Base-by-base conservation (phyloP, 177 flowering plant genomes). In the Telopea speciosissima region DNA sequence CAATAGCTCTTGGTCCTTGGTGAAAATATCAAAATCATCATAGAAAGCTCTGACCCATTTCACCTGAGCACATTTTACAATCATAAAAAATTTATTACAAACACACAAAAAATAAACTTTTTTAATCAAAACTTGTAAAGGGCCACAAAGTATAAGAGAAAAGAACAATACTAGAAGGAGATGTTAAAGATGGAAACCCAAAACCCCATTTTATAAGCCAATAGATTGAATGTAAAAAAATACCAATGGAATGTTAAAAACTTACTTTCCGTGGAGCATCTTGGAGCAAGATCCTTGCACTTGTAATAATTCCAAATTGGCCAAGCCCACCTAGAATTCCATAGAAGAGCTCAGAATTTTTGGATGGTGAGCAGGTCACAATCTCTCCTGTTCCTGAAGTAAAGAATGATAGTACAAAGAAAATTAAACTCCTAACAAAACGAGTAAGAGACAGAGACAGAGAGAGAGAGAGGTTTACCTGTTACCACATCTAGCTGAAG, bases 321-420 rank as follows among this genome's bases (percentile, higher is more conserved):
- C 89, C 89, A 10, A 86, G 78, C n/a, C 89, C 89, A 61, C 89
- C 89, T 40, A 86, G 74, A 40, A 81, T 86, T 71, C 79, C 79
- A 74, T 79, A 65, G 60, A 86, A 86, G 44, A 86, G 87, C 24
- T 86, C 87, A 22, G 82, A 25, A 66, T 74, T 82, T 71, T 78
- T 67, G 64, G 76, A 54, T 60, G 82, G 79, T 16, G 89, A 86
- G 69, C 89, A 86, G 56, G 68, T 79, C 67, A 83, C 76, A 21
- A 84, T 74, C 70, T 86, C 87, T 65, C 89, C 89, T 74, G 60
- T 81, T 62, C 87, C 89, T 81, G 81, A 25, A 72, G 58, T 33
- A 54, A 9, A 49, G 17, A 49, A 49, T 36, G 40, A 36, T 36
- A 36, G 9, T 3, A 8, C 42, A 22, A 66, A 24, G 21, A 25